phyloP scores from a whole-genome alignment of 306 rosid species.

The Luffa acutangula region DNA sequence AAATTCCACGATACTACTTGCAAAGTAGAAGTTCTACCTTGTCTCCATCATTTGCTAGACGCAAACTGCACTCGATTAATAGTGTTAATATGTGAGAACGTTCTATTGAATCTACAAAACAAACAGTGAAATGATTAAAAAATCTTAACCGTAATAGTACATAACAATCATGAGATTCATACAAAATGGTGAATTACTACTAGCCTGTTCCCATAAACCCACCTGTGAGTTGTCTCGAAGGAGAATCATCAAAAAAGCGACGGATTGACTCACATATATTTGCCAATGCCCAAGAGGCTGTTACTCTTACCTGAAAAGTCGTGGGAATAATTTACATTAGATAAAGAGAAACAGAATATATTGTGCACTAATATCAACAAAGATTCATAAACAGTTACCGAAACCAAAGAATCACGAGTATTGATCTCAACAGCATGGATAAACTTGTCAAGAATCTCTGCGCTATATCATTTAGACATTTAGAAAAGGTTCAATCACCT shows the following conservation, averaged over 20 bases:
- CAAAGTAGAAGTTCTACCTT: conserved; percentile 36
- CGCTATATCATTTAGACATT: conserved; percentile 39
- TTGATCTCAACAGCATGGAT: conserved; percentile 74
- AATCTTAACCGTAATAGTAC: not conserved
- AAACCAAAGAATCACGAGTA: conserved; percentile 48
- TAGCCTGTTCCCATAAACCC: conserved; percentile 12
- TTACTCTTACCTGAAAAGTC: conserved; percentile 59
- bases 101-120: conserved; percentile 31
- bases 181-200: not conserved
- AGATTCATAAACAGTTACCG: conserved; percentile 31
- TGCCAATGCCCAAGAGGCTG: conserved; percentile 98
- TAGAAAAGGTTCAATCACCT: conserved; percentile 6
- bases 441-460: conserved; percentile 70
- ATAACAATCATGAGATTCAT: not conserved
- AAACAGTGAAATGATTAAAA: not conserved
- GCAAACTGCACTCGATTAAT: conserved; percentile 65
- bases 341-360: not conserved
- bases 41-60: conserved; percentile 76
- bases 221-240: conserved; percentile 38
- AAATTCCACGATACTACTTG: not conserved
- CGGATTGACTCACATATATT: conserved; percentile 77
- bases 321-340: conserved; percentile 4
- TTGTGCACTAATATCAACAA: not conserved
- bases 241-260: conserved; percentile 34
- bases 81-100: conserved; percentile 35